phyloP scores from a whole-genome alignment of 257 asterid species.

The Ehretia macrophylla region DNA sequence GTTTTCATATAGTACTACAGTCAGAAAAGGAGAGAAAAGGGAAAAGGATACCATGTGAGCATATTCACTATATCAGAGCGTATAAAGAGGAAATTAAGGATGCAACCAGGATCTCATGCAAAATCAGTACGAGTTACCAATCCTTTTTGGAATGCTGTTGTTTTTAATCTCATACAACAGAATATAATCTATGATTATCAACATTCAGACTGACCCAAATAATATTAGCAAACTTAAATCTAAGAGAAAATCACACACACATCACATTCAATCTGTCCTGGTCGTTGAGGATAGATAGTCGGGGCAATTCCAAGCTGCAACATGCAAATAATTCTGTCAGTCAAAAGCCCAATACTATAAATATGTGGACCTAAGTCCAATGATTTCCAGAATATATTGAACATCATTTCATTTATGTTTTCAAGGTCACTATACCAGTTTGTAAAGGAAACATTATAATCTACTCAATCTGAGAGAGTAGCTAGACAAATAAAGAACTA shows the following conservation, averaged over 20 bases:
- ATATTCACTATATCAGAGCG: background rate
- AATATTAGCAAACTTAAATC: conserved; percentile 3
- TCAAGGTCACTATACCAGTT: too few relatives aligned
- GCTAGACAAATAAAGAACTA: too few relatives aligned
- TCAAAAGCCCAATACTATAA: background rate
- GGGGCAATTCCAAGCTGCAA: conserved; percentile 72
- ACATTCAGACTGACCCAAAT: background rate
- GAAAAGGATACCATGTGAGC: conserved; percentile 9
- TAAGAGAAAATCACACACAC: conserved; percentile 39
- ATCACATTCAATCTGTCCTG: conserved; percentile 87
- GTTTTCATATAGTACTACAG: conserved; percentile 88
- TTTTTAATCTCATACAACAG: too few relatives aligned
- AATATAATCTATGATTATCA: too few relatives aligned
- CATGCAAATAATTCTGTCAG: conserved; percentile 26
- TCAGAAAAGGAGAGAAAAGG: conserved; percentile 5
- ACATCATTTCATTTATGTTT: too few relatives aligned
- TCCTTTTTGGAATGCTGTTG: too few relatives aligned
- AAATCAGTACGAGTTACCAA: background rate
- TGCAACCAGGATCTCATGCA: conserved; percentile 7
- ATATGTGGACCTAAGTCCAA: too few relatives aligned
- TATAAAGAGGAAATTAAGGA: background rate
- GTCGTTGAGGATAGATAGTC: conserved; percentile 79
- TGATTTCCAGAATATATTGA: too few relatives aligned
- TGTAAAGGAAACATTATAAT: too few relatives aligned
- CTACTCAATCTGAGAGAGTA: too few relatives aligned